phyloP scores from a whole-genome alignment of 106 monocot genomes.

The Iris macrosiphon region DNA sequence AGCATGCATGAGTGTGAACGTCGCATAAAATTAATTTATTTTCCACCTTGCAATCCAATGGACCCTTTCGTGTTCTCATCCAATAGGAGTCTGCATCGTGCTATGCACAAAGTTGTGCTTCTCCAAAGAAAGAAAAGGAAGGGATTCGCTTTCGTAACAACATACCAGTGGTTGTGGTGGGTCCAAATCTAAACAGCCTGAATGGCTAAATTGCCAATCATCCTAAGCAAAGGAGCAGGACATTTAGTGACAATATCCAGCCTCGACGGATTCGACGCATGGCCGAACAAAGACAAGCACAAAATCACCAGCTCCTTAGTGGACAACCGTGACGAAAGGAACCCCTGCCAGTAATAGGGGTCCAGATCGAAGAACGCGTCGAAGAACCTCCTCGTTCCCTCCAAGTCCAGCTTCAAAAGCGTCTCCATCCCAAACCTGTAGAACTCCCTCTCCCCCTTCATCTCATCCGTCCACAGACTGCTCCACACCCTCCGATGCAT shows the following conservation, averaged over 20 bases:
- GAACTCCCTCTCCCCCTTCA: conserved; percentile 21
- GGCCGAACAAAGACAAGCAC: conserved; percentile 14
- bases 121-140: too few species aligned
- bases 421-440: conserved; percentile 38
- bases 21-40: too few species aligned
- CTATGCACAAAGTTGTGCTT: too few species aligned
- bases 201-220: conserved; percentile 18
- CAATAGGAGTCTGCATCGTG: too few species aligned
- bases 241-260: conserved; percentile 29
- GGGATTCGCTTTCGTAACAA: too few species aligned
- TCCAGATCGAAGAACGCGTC: conserved; percentile 36
- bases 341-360: conserved; percentile 22
- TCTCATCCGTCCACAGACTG: conserved; percentile 18
- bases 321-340: conserved; percentile 17
- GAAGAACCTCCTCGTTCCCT: conserved; percentile 24
- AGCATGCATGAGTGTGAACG: too few species aligned
- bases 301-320: conserved; percentile 15
- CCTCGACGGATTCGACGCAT: conserved; percentile 9
- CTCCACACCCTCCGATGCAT: conserved; percentile 16
- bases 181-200: not conserved
- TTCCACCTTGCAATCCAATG: too few species aligned
- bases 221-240: conserved; percentile 17
- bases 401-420: conserved; percentile 22
- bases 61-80: too few species aligned
- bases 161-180: too few species aligned